A percentile compares a stretch with the other conserved stretches of the same genome.
Evolutionary conservation across 805 yeast species (phyloP).

Genomic region (Saccharomycopsis fodiens): DNA sequence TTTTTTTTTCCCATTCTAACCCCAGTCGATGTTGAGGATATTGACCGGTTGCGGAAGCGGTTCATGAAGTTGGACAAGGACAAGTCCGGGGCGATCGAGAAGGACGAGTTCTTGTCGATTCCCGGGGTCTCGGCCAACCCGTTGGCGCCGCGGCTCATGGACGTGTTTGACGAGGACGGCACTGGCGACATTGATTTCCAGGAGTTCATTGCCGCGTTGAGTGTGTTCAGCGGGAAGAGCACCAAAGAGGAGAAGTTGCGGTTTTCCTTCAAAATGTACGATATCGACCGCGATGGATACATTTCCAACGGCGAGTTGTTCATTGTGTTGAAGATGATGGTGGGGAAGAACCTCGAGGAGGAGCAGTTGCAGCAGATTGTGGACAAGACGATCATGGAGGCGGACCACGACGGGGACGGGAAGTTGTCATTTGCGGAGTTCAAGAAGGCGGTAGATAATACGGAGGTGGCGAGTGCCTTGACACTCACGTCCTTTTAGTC

Average conservation of each 20-base stretch:
- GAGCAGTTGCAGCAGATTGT: slow-evolving; percentile 90
- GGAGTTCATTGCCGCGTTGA: slow-evolving; percentile 81
- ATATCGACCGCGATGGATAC: slow-evolving; percentile 90
- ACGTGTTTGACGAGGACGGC: slow-evolving; percentile 88
- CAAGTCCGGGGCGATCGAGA: slow-evolving; percentile 86
- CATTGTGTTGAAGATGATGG: slow-evolving; percentile 92
- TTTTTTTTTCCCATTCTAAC: no score
- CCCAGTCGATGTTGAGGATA: slow-evolving; percentile 85
- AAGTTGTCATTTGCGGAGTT: slow-evolving; percentile 82
- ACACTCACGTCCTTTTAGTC: slow-evolving; percentile 42
- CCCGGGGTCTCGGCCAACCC: slow-evolving; percentile 93
- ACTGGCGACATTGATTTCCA: slow-evolving; percentile 93
- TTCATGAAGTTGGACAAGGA: slow-evolving; percentile 94
- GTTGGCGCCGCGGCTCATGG: slow-evolving; percentile 81
- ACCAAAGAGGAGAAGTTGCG: slow-evolving; percentile 70
- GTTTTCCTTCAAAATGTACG: slow-evolving; percentile 91
- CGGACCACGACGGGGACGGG: slow-evolving; percentile 84
- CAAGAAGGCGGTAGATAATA: slow-evolving; percentile 49
- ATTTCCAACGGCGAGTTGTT: slow-evolving; percentile 94
- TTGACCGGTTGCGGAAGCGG: slow-evolving; percentile 82
- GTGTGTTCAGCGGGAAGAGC: slow-evolving; percentile 83
- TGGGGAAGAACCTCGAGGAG: slow-evolving; percentile 81
- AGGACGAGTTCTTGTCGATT: slow-evolving; percentile 80
- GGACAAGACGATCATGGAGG: slow-evolving; percentile 94
- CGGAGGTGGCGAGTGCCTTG: slow-evolving; percentile 51